Evolutionary conservation across 2,329 filamentous ascomycete species (phyloP), one percentile per base, ranked within the genome.

Genomic region (Cladosporium sp.): DNA sequence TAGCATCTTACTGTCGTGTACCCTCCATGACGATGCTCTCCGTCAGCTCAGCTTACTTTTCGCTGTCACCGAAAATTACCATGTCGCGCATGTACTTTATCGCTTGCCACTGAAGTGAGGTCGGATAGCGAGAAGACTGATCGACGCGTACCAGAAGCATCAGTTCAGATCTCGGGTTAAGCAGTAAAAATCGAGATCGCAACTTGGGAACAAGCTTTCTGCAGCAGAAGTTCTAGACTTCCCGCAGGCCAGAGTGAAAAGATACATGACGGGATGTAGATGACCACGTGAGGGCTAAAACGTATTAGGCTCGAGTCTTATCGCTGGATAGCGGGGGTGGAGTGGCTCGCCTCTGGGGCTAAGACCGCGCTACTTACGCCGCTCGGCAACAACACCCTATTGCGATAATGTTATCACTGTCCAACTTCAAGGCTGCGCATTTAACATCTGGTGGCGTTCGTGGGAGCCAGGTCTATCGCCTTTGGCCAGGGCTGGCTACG

Each of bases 341-440:
- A 37, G 23, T 57, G 55, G 55, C 53, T 37, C 21, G 40, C 53
- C 31, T 21, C 29, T 57, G 18, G 29, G 26, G 53, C 55, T 23
- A 40, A 57, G 31, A 57, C 53, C 26, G 33, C 55, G 55, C 55
- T 57, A 57, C 55, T 23, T 23, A 28, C 31, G 31, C 55, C 55
- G 29, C 55, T 33, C 31, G 55, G 55, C n/a, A 37, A 57, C 29
- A 33, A 21, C 31, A 23, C 18, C 55, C 55, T 40, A 57, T 35
- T 26, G 31, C 55, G 53, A 57, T 40, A 12, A 21, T 57, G 31
- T 40, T 57, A 57, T 57, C 33, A 35, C 16, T 28, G 29, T 40
- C 33, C 55, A 33, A 12, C 31, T 28, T 26, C 16, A 26, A 33
- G 10, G 26, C 55, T 57, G 29, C 55, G 29, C 52, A 33, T 14